Percentiles rank a stretch among this genome's conserved stretches.
Evolutionary conservation across 192 early-diverging fungal species (phyloP).

Genomic region (Dissophora ornata): DNA sequence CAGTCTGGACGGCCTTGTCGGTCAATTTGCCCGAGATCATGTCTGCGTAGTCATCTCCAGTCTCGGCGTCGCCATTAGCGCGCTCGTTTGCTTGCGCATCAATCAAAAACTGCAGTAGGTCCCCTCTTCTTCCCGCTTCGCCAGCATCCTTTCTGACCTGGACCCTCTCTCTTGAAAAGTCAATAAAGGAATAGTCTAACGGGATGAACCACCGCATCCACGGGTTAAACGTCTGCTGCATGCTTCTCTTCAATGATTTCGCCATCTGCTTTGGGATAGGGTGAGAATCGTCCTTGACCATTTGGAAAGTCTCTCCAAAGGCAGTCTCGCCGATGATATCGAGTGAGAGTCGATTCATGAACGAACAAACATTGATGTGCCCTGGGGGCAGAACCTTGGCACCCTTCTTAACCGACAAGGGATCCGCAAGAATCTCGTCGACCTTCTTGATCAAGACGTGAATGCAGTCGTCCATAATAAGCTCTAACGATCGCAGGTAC

Average conservation of each 20-base stretch:
- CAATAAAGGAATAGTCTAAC: slow-evolving; percentile 28
- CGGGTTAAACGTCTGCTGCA: slow-evolving; percentile 39
- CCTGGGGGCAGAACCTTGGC: slow-evolving; percentile 39
- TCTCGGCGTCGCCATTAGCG: slow-evolving; percentile 28
- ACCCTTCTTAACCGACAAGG: slow-evolving; percentile 35
- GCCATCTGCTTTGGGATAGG: slow-evolving; percentile 53
- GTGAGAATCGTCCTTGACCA: slow-evolving; percentile 60
- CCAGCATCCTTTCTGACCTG: slow-evolving; percentile 5
- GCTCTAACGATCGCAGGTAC: slow-evolving; percentile 60
- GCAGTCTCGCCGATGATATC: slow-evolving; percentile 66
- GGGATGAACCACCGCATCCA: slow-evolving; percentile 39
- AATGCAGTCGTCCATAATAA: slow-evolving; percentile 46
- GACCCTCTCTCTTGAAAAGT: slow-evolving; percentile 16
- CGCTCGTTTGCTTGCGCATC: slow-evolving; percentile 39
- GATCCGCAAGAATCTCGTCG: slow-evolving; percentile 35
- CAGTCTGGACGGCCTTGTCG: slow-evolving; percentile 24
- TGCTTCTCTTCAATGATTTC: slow-evolving; percentile 21
- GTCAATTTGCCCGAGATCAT: slow-evolving; percentile 42
- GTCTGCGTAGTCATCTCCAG: slow-evolving; percentile 34
- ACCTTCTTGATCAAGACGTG: slow-evolving; percentile 46
- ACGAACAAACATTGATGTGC: slow-evolving; percentile 34
- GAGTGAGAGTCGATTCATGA: slow-evolving; percentile 38
- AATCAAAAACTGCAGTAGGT: slow-evolving; percentile 36
- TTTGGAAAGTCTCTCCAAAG: slow-evolving; percentile 63
- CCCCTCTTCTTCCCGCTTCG: slow-evolving; percentile 20